A percentile compares a stretch with the other conserved stretches of the same genome.
Conservation (phyloP, 1,139 yeast genomes). For the Komagataea norvegica region DNA sequence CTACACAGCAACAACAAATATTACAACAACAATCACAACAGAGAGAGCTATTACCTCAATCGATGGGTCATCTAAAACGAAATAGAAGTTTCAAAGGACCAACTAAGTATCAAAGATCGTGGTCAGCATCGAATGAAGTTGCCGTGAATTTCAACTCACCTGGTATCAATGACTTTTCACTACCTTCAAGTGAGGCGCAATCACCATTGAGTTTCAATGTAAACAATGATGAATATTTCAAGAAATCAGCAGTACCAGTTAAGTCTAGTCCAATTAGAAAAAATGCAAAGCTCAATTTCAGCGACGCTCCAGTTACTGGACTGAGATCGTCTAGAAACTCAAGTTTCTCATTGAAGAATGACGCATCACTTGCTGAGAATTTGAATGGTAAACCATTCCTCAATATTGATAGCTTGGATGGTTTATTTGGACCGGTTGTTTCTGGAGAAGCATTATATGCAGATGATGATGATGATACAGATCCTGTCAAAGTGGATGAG, state of each 20-base stretch:
- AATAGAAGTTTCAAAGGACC: slow-evolving; percentile 4
- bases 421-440: slow-evolving; percentile 13
- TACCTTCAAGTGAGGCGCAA: slow-evolving; percentile 15
- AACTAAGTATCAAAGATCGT: slow-evolving; percentile 19
- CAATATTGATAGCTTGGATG: slow-evolving; percentile 23
- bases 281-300: background rate
- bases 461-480: slow-evolving; percentile 11
- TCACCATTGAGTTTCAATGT: slow-evolving; percentile 14
- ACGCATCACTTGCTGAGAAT: background rate
- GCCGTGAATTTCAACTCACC: slow-evolving; percentile 9
- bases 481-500: slow-evolving; percentile 21
- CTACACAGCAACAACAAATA: no score
- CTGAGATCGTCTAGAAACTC: slow-evolving; percentile 5
- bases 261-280: slow-evolving; percentile 8
- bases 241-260: slow-evolving; percentile 3
- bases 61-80: slow-evolving; percentile 3
- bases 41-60: background rate
- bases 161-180: slow-evolving; percentile 8
- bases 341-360: slow-evolving; percentile 1
- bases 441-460: slow-evolving; percentile 1
- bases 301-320: background rate
- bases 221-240: slow-evolving; percentile 11
- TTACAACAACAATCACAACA: no score
- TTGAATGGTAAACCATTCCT: slow-evolving; percentile 1
- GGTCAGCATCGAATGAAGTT: slow-evolving; percentile 20